Conservation (phyloP, 176 grass and related monocot species). For the Cenchrus fungigraminus region DNA sequence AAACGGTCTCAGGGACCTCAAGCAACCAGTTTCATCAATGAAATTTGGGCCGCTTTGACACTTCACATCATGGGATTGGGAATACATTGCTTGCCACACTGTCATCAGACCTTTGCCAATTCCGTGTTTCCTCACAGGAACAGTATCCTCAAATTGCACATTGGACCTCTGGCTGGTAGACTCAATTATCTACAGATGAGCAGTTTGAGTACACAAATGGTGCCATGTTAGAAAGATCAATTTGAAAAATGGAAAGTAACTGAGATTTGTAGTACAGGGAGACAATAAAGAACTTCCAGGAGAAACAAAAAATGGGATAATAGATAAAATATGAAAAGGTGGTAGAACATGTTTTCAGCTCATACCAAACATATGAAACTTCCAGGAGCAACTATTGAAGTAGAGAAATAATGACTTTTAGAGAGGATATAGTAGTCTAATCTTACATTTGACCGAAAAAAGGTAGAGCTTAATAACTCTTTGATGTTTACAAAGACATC, state of each 20-base stretch:
- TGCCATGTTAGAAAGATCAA: conserved; percentile 3
- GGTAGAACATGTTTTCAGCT: not conserved
- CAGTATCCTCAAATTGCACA: conserved; percentile 27
- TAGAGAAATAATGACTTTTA: conserved; percentile 25
- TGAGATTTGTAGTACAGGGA: not conserved
- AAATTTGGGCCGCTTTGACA: conserved; percentile 59
- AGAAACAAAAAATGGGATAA: not conserved
- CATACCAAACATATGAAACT: not conserved
- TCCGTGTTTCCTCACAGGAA: conserved; percentile 78
- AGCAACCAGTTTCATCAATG: conserved; percentile 63
- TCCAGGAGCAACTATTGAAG: not conserved
- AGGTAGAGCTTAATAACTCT: not conserved
- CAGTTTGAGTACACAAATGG: conserved; percentile 8
- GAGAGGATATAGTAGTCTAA: conserved; percentile 7
- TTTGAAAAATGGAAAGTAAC: conserved; percentile 23
- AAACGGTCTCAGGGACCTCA: conserved; percentile 60
- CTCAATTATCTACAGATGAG: conserved; percentile 47
- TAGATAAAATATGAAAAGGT: not conserved
- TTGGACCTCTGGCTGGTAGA: conserved; percentile 24
- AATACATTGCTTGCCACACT: conserved; percentile 86
- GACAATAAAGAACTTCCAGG: not conserved
- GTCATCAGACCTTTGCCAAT: conserved; percentile 98
- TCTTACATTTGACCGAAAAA: conserved; percentile 36
- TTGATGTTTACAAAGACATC: not conserved
- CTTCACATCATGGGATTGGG: conserved; percentile 47